Evolutionary conservation across 768 basidiomycete species (phyloP), one percentile per base, ranked within the genome.

Genomic region (Clitopilus hobsonii): DNA sequence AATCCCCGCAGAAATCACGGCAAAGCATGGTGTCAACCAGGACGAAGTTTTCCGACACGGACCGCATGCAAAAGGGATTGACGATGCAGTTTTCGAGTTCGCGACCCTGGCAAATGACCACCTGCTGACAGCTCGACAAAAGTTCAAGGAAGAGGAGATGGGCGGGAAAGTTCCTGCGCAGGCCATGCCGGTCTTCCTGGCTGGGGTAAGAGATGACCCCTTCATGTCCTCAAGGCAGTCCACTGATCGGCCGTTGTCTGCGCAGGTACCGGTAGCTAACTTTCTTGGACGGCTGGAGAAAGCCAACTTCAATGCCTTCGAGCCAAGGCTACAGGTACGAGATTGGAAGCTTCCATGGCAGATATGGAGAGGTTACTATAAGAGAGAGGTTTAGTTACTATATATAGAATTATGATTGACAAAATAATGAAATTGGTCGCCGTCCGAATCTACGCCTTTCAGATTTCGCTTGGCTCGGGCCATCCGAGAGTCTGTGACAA

Each of bases 51-150:
- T 91, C 63, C 76, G 83, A 41, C 71, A 72, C 27, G 84, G 84
- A 4, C 70, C 72, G 13, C 60, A 71, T 8, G 84, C 84, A 41
- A 68, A 78, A 48, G 88, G 83, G 1, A 73, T 94, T 14, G 83
- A 83, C 49, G 86, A 91, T 56, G 91, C 91, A 0, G 87, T 90
- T 25, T 94, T 82, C 63, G 89, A 92, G 63, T 85, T 93, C 68
- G 91, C 92, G 28, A 85, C 84, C 7, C 66, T 86, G 22, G 91
- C 89, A 25, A 88, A 91, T 68, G 89, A 92, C 69, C 84, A 94
- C 66, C 66, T 94, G 59, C 69, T 81, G 55, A 89, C 88, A 2
- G 89, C 90, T 16, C 81, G 88, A 16, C 77, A 81, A 52, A 84
- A 86, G 81, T 79, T 88, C 61, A 77, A 80, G 57, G 74, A 79